A percentile compares a stretch with the other conserved stretches of the same genome.
phyloP scores from a whole-genome alignment of 2,329 filamentous ascomycete species.

The Sordariomycetes sp. region DNA sequence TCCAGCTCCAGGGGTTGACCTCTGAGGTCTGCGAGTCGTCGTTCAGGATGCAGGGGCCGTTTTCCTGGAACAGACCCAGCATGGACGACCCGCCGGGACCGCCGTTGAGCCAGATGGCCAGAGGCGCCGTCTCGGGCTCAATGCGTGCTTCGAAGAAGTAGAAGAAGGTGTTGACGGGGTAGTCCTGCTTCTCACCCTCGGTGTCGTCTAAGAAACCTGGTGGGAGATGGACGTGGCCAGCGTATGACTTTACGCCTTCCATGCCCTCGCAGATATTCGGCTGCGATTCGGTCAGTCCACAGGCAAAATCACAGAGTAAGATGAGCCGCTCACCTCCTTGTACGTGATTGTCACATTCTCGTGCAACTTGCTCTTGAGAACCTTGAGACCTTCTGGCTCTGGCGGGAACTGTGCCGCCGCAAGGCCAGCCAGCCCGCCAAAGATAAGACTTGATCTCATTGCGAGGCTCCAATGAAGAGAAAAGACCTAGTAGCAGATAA shows the following conservation, averaged over 20 bases:
- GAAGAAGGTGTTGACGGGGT: conserved; percentile 40
- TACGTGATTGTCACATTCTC: conserved; percentile 52
- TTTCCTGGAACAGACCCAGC: conserved; percentile 54
- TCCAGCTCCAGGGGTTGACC: conserved; percentile 55
- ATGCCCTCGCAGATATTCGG: conserved; percentile 48
- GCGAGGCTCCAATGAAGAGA: no score
- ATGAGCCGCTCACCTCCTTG: conserved; percentile 35
- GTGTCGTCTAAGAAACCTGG: conserved; percentile 24
- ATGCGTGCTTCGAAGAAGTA: conserved; percentile 41
- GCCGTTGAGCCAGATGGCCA: conserved; percentile 58
- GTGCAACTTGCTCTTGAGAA: conserved; percentile 49
- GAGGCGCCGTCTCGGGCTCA: conserved; percentile 23
- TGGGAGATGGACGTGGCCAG: conserved; percentile 53
- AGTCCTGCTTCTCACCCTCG: conserved; percentile 34
- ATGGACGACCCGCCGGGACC: conserved; percentile 54
- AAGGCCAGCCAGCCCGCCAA: conserved; percentile 9
- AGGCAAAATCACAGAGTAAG: conserved; percentile 3
- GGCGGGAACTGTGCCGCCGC: conserved; percentile 20
- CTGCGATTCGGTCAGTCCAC: conserved; percentile 20
- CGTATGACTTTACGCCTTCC: conserved; percentile 53
- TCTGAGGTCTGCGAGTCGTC: conserved; percentile 40
- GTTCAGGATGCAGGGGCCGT: conserved; percentile 41
- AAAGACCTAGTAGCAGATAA: no score
- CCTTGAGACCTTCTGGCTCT: conserved; percentile 25
- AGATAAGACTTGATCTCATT: no score